Evolutionary conservation across 345 rosid species (phyloP).

Genomic region (Brassica carinata): DNA sequence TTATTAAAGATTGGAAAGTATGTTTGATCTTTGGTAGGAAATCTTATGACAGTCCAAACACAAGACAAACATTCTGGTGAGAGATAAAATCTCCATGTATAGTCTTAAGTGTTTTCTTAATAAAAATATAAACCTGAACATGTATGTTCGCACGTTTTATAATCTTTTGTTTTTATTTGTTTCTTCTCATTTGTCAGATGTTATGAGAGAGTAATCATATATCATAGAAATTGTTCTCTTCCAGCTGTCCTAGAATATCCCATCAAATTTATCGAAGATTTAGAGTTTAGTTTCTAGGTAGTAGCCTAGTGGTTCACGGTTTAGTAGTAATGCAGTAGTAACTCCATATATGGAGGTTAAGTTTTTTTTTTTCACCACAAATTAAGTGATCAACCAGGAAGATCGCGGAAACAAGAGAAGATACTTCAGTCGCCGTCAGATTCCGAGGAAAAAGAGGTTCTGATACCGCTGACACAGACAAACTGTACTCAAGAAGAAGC

Average conservation of each 20-base stretch:
- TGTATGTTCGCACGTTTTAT: slow-evolving; percentile 12
- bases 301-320: neutral
- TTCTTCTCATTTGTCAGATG: neutral
- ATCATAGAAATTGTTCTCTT: neutral
- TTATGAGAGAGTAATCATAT: neutral
- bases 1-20: neutral
- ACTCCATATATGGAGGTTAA: neutral
- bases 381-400: neutral
- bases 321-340: neutral
- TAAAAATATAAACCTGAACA: neutral
- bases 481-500: no score
- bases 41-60: neutral
- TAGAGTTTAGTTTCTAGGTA: neutral
- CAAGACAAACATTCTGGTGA: slow-evolving; percentile 1
- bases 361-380: neutral
- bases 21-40: neutral
- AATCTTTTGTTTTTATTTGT: neutral
- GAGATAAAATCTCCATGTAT: neutral
- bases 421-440: neutral
- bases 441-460: no score
- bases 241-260: no score
- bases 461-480: no score
- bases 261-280: no score
- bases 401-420: neutral
- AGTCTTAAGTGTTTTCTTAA: neutral